These are phyloP conservation scores for Hansenula sp. DNA, from an alignment of 1,139 yeast genomes.

Conservation along the genomic window DNA sequence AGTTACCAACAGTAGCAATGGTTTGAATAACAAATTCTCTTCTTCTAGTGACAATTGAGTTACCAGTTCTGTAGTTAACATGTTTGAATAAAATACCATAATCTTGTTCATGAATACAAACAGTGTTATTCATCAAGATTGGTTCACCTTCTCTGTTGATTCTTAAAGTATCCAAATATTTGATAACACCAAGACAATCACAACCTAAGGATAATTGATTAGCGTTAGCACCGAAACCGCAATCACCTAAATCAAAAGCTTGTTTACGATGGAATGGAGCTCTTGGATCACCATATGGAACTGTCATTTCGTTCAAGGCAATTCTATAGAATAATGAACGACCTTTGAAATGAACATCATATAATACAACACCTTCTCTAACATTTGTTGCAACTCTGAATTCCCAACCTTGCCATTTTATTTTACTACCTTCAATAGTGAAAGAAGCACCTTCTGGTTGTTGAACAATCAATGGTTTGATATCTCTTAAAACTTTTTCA, in stretches of 20 bases:
- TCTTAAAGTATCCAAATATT: constrained; percentile 68
- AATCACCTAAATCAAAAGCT: constrained; percentile 89
- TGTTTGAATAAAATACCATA: constrained; percentile 80
- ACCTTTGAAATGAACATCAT: constrained; percentile 76
- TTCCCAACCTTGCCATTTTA: constrained; percentile 89
- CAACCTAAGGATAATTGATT: constrained; percentile 76
- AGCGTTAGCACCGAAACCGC: constrained; percentile 82
- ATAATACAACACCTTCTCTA: constrained; percentile 82
- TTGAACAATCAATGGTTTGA: constrained; percentile 69
- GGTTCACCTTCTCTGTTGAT: constrained; percentile 64
- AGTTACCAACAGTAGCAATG: constrained; percentile 86
- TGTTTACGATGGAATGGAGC: constrained; percentile 89
- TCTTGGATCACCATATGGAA: constrained; percentile 88
- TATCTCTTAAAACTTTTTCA: constrained; percentile 45
- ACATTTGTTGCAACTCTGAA: constrained; percentile 71
- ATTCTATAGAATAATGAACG: constrained; percentile 77
- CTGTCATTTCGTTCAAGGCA: constrained; percentile 84
- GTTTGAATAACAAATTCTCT: constrained; percentile 84
- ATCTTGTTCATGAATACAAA: constrained; percentile 91
- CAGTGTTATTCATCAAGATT: constrained; percentile 60
- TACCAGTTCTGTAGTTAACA: constrained; percentile 73
- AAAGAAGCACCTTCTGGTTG: constrained; percentile 91
- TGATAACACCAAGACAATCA: constrained; percentile 85
- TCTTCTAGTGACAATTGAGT: constrained; percentile 77
- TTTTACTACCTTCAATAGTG: constrained; percentile 55